phyloP scores from a whole-genome alignment of 1,139 yeast genomes.

The Scheffersomyces insectosa region DNA sequence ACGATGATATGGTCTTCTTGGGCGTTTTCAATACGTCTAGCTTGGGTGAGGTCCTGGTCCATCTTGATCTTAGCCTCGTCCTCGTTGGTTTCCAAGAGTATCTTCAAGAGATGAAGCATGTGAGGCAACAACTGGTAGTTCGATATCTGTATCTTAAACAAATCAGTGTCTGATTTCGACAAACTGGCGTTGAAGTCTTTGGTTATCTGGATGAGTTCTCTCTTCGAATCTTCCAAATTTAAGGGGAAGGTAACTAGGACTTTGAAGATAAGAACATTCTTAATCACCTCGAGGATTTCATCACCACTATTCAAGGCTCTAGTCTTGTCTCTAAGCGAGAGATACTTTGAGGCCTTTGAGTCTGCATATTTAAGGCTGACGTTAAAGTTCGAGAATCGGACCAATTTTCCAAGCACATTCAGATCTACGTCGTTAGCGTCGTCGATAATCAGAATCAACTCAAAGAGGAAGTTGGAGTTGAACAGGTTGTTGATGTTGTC shows the following conservation, averaged over 20 bases:
- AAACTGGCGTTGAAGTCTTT: slow-evolving; percentile 22
- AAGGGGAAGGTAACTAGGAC: slow-evolving; percentile 30
- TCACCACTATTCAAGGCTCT: slow-evolving; percentile 6
- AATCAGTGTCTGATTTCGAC: slow-evolving; percentile 22
- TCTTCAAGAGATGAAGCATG: slow-evolving; percentile 33
- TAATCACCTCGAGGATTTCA: slow-evolving; percentile 19
- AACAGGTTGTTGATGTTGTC: slow-evolving; percentile 10
- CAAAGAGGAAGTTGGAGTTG: slow-evolving; percentile 11
- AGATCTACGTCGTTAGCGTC: slow-evolving; percentile 14
- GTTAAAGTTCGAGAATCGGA: slow-evolving; percentile 15
- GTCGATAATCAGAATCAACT: slow-evolving; percentile 15
- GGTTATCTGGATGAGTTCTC: slow-evolving; percentile 25
- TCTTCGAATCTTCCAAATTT: slow-evolving; percentile 16
- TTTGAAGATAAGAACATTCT: slow-evolving; percentile 31
- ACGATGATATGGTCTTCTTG: not conserved
- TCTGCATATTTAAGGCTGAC: slow-evolving; percentile 5
- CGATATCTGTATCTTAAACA: slow-evolving; percentile 31
- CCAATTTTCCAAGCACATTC: slow-evolving; percentile 9
- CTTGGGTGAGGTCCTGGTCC: not conserved
- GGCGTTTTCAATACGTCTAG: not conserved
- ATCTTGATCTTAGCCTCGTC: slow-evolving; percentile 6
- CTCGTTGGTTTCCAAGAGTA: slow-evolving; percentile 22
- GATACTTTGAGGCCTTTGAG: slow-evolving; percentile 1
- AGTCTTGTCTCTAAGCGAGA: slow-evolving; percentile 3
- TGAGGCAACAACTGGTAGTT: slow-evolving; percentile 39